Evolutionary conservation across 1,284 basidiomycete species (phyloP).

Genomic region (Heimioporus punctisporus): DNA sequence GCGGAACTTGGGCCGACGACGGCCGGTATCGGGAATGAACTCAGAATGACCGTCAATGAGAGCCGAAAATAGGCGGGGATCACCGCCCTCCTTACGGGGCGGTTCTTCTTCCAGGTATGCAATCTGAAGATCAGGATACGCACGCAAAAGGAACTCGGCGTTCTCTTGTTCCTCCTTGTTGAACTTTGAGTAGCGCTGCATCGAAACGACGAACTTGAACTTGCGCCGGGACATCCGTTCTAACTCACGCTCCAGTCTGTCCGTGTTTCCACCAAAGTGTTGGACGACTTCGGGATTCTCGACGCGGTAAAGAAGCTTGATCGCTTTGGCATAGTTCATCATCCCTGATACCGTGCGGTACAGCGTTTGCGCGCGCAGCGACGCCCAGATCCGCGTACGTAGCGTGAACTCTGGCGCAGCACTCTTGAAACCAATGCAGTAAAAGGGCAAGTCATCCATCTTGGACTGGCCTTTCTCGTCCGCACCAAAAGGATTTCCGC

Average conservation of each 20-base stretch:
- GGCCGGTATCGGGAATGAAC: conserved; percentile 88
- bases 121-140: conserved; percentile 99
- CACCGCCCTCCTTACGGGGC: conserved; percentile 92
- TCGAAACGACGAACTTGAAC: conserved; percentile 99
- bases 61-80: conserved; percentile 94
- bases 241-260: conserved; percentile 95
- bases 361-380: conserved; percentile 96
- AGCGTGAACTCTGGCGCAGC: conserved; percentile 98
- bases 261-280: conserved; percentile 96
- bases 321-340: conserved; percentile 99
- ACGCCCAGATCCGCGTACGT: conserved; percentile 99
- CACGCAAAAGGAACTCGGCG: conserved; percentile 96
- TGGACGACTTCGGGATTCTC: conserved; percentile 99
- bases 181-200: conserved; percentile 99
- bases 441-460: conserved; percentile 96
- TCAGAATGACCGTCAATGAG: conserved; percentile 99
- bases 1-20: conserved; percentile 95
- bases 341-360: conserved; percentile 99
- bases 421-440: conserved; percentile 99
- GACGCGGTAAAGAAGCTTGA: conserved; percentile 99
- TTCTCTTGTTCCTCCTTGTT: conserved; percentile 99
- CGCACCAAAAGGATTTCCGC: conserved; percentile 75
- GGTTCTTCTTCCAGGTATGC: conserved; percentile 99
- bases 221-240: conserved; percentile 98
- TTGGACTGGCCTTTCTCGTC: conserved; percentile 91